Evolutionary conservation across 1,284 basidiomycete species (phyloP).

Genomic region (Trametes sp.): DNA sequence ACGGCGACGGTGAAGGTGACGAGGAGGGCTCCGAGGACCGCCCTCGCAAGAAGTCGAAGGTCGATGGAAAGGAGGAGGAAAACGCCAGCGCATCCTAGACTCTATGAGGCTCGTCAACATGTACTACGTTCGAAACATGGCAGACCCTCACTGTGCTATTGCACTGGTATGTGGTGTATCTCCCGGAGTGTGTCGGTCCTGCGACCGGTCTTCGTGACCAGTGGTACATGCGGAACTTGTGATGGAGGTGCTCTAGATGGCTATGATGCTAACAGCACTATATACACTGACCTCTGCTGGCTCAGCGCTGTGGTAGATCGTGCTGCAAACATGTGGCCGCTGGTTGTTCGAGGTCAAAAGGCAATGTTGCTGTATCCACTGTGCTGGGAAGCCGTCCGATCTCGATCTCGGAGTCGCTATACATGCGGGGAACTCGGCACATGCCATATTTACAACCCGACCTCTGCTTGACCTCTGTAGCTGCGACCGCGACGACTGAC

Average conservation of each 20-base stretch:
- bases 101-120: not conserved
- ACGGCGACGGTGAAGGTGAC: not conserved
- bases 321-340: too few species aligned
- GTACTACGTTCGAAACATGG: not conserved
- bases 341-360: not conserved
- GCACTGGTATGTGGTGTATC: too few species aligned
- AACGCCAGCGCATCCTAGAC: not conserved
- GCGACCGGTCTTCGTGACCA: too few species aligned
- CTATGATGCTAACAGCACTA: too few species aligned
- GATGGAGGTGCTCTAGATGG: too few species aligned
- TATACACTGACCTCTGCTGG: too few species aligned
- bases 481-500: slow-evolving; percentile 11
- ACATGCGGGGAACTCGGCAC: not conserved
- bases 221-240: too few species aligned
- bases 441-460: too few species aligned
- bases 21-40: slow-evolving; percentile 18
- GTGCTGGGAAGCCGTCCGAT: not conserved
- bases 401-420: slow-evolving; percentile 7
- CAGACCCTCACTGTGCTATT: not conserved
- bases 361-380: not conserved
- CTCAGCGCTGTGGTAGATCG: too few species aligned
- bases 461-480: too few species aligned
- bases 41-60: slow-evolving; percentile 39
- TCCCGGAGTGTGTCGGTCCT: too few species aligned
- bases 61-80: slow-evolving; percentile 8